phyloP scores from a whole-genome alignment of 2,329 filamentous ascomycete species.

The Fusarium fujikuroi region DNA sequence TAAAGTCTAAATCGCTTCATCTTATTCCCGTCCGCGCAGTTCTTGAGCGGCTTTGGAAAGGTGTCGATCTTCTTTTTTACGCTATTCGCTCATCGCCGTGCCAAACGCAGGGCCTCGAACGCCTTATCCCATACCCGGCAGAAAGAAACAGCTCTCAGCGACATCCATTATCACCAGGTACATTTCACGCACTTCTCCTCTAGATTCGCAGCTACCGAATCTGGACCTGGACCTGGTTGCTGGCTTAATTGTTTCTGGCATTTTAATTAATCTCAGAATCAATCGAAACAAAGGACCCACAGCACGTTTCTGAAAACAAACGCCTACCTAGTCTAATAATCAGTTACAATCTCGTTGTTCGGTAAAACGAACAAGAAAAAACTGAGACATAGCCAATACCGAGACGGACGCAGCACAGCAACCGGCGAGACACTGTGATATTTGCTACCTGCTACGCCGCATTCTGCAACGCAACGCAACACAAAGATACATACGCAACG shows the following conservation, averaged over 20 bases:
- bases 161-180: background rate
- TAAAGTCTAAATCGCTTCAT: slow-evolving; percentile 12
- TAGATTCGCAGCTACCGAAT: slow-evolving; percentile 13
- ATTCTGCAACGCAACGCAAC: slow-evolving; percentile 36
- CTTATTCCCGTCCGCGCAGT: slow-evolving; percentile 18
- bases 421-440: slow-evolving; percentile 22
- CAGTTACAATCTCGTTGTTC: slow-evolving; percentile 23
- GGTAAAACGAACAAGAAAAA: slow-evolving; percentile 16
- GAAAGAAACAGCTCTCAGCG: background rate
- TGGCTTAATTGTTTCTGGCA: slow-evolving; percentile 9
- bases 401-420: slow-evolving; percentile 29
- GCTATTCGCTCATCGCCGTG: slow-evolving; percentile 20
- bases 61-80: slow-evolving; percentile 1
- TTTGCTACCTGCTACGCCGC: slow-evolving; percentile 29
- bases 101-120: slow-evolving; percentile 36
- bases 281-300: slow-evolving; percentile 7
- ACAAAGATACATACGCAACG: background rate
- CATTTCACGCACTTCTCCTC: slow-evolving; percentile 3
- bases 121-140: slow-evolving; percentile 20
- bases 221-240: slow-evolving; percentile 11
- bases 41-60: slow-evolving; percentile 26
- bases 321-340: background rate
- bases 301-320: slow-evolving; percentile 26
- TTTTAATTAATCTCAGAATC: slow-evolving; percentile 23
- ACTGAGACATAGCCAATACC: slow-evolving; percentile 28